Percentiles rank a stretch among this genome's conserved stretches.
Conservation (phyloP, 306 rosid species). For the Gleditsia sinensis region DNA sequence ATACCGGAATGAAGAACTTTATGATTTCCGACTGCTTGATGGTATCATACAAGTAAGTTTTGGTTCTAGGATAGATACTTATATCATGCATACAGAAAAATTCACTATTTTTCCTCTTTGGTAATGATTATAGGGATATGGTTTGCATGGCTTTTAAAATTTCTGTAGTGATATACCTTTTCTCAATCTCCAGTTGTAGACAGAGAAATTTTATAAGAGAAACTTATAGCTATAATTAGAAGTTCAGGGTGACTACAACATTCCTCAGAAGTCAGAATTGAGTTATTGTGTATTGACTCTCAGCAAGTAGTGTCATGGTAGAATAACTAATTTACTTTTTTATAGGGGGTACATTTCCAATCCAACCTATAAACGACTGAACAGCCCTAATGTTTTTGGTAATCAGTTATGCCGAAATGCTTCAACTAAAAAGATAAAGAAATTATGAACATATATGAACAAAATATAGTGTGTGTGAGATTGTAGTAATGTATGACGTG, state of each 20-base stretch:
- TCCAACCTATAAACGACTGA: conserved; percentile 3
- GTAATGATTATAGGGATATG: background rate
- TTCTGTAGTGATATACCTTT: background rate
- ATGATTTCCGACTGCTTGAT: conserved; percentile 52
- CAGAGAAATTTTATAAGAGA: background rate
- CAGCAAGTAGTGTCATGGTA: background rate
- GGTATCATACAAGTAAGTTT: conserved; percentile 54
- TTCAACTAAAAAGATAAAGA: background rate
- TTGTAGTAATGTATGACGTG: background rate
- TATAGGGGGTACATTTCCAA: background rate
- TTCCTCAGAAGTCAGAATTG: no score
- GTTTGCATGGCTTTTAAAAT: background rate
- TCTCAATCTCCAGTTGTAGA: background rate
- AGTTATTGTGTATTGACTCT: background rate
- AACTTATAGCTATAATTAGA: no score
- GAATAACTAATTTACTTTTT: background rate
- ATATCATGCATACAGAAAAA: conserved; percentile 17
- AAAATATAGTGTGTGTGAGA: no score
- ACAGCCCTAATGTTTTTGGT: background rate
- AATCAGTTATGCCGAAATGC: background rate
- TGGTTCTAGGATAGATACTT: conserved; percentile 23
- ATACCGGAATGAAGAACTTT: conserved; percentile 38
- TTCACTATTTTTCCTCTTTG: background rate
- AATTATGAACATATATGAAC: no score
- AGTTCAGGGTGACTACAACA: background rate